Evolutionary conservation across 441 rosid genomes (phyloP).

Genomic region (Populus tomentosa): DNA sequence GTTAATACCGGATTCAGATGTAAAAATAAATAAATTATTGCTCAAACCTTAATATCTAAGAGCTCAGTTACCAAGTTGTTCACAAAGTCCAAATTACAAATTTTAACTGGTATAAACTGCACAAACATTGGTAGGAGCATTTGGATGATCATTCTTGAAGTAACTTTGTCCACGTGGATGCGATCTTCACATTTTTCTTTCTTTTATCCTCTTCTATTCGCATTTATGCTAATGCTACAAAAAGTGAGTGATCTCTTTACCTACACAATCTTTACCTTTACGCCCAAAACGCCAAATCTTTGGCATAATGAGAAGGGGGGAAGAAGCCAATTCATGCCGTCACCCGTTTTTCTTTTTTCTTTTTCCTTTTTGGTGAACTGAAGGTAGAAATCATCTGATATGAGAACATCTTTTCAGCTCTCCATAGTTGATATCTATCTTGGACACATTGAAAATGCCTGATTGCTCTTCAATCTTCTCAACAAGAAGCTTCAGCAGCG

Average conservation of each 20-base stretch:
- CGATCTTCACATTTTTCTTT: too few relatives aligned
- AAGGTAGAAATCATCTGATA: neutral
- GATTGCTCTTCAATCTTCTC: constrained; percentile 72
- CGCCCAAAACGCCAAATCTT: too few relatives aligned
- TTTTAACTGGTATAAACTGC: too few relatives aligned
- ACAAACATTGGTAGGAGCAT: too few relatives aligned
- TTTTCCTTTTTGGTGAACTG: neutral
- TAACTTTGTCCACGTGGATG: too few relatives aligned
- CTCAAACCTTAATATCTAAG: too few relatives aligned
- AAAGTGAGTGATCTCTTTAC: neutral
- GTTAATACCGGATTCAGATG: neutral
- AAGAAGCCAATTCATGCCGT: too few relatives aligned
- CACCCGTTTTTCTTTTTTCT: neutral
- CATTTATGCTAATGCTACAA: neutral
- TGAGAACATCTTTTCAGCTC: constrained; percentile 33
- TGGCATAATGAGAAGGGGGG: too few relatives aligned
- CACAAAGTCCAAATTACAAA: too few relatives aligned
- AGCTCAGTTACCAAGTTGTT: too few relatives aligned
- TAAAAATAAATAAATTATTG: too few relatives aligned
- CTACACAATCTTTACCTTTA: neutral
- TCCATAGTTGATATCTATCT: constrained; percentile 29
- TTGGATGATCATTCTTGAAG: too few relatives aligned
- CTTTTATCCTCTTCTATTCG: neutral
- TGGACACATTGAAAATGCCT: constrained; percentile 48
- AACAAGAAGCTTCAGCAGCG: constrained; percentile 79